These are phyloP conservation scores for Aureobasidium sp. DNA, from an alignment of 2,329 filamentous ascomycete species.

Conservation along the genomic window DNA sequence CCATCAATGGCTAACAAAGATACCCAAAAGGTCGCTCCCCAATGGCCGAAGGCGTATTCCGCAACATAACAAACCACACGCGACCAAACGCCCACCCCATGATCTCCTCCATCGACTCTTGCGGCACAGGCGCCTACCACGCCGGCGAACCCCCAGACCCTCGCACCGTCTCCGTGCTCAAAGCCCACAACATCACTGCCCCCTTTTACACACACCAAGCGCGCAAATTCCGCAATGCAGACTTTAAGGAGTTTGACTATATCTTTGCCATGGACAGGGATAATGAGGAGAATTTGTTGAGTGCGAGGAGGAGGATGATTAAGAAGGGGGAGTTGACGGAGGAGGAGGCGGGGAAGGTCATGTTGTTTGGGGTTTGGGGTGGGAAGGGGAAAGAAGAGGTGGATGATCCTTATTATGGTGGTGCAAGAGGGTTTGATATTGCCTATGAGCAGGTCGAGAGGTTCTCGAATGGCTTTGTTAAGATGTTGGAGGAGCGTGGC, in stretches of 20 bases:
- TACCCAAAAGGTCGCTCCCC: constrained; percentile 53
- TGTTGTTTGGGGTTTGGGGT: constrained; percentile 78
- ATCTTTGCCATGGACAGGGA: constrained; percentile 88
- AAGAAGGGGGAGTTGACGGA: constrained; percentile 31
- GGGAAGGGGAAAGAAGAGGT: constrained; percentile 60
- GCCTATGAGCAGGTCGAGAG: constrained; percentile 78
- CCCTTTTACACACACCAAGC: constrained; percentile 63
- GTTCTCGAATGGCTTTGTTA: constrained; percentile 71
- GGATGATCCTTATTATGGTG: constrained; percentile 90
- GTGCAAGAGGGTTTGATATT: constrained; percentile 67
- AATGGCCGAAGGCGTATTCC: constrained; percentile 95
- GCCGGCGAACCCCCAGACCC: constrained; percentile 67
- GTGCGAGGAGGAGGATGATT: constrained; percentile 49
- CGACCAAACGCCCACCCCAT: constrained; percentile 41
- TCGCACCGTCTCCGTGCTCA: constrained; percentile 74
- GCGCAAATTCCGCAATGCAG: constrained; percentile 60
- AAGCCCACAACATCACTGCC: constrained; percentile 64
- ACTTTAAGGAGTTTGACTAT: constrained; percentile 85
- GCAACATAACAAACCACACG: constrained; percentile 54
- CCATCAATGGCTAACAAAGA: not conserved
- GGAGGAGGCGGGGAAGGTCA: constrained; percentile 37
- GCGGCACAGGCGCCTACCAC: constrained; percentile 87
- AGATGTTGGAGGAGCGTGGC: constrained; percentile 43
- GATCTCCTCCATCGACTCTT: constrained; percentile 72
- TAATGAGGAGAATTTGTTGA: constrained; percentile 66